Evolutionary conservation across 2,329 filamentous ascomycete genomes (phyloP), one percentile per base, ranked within the genome.

Genomic region (Macrophomina tecta): DNA sequence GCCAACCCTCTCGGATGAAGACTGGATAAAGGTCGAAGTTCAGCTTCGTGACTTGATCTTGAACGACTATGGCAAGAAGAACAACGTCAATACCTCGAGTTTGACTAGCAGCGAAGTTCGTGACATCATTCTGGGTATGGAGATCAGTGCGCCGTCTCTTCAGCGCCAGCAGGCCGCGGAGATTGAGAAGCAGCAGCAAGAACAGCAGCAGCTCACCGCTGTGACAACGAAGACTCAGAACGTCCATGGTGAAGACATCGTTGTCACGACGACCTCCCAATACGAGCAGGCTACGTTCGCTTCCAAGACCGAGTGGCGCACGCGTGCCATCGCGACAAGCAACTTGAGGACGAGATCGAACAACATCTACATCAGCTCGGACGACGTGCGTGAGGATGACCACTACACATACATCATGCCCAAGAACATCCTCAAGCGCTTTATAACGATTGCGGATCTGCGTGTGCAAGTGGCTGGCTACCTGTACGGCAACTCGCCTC

Each of bases 21-120:
- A 97, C 70, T 99, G 95, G 95, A 95, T 99, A 81, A 97, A 97
- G 87, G 93, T 99, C n/a, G 95, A 99, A 84, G 93, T 93, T 53
- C 92, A 97, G 76, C 84, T 99, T 49, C 90, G 95, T 78, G 95
- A 99, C 83, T 83, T 99, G 71, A 99, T 99, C 74, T 78, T 99
- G 72, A 97, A 98, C 72, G 95, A 99, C 77, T 99, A 99, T 77
- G 95, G 95, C 76, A 99, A 98, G 87, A 99, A 99, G 87, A 99
- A 99, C 84, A 99, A 98, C 73, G 95, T 99, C 83, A 99, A 99
- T 74, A 94, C 95, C 12, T 96, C 96, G 16, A 97, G 93, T 78
- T 85, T 99, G 80, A 99, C 95, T 1, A 97, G 89, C 77, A 97
- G 92, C 74, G 95, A 99, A 87, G 95, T 99, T 61, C 90, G 95